Base-by-base conservation (phyloP, 2,329 filamentous ascomycete species). In the Cladobotryum mycophilum region DNA sequence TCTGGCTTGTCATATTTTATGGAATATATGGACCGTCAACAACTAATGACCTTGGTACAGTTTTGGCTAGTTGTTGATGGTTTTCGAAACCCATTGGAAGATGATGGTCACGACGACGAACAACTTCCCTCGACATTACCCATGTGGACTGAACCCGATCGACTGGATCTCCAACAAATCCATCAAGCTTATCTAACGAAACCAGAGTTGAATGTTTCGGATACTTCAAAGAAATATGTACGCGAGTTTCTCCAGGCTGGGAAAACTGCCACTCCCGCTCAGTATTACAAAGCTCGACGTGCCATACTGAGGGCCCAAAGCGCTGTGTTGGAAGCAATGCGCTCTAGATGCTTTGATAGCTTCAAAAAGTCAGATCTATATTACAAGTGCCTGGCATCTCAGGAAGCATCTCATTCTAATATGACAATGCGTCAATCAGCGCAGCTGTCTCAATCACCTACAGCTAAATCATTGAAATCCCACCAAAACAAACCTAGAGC, bases 21-120 rank as follows among this genome's bases (percentile, higher is more conserved):
- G 93, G 93, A 99, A 65, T 97, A 90, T 63, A 99, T 99, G 93
- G 93, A 99, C 65, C 84, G 93, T 40, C 87, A 91, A 64, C 79
- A 80, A 14, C 76, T 92, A 22, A 92, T 97, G 85, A 80, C 87
- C 13, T 73, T 96, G 43, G 91, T 99, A 5, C 93, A 99, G 62
- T 99, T 97, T 67, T 99, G 92, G 90, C 84, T 99, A 38, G 93
- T 97, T 3, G 93, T 97, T 5, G 93, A 99, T 69, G 92, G 93
- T 0, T 89, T 97, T 60, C 86, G 95, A 40, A 96, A 95, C 60
- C 95, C 93, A 0, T 73, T 99, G 3, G 93, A 99, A 68, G 88
- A 92, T 56, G 79, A 81, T 60, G 85, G 85, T 35, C 63, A 63
- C 12, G 70, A 72, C 17, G 84, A 82, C 25, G 76, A 81, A 34